Evolutionary conservation across 2,329 filamentous ascomycete species (phyloP), one percentile per base, ranked within the genome.

Genomic region (Aspergillus sp.): DNA sequence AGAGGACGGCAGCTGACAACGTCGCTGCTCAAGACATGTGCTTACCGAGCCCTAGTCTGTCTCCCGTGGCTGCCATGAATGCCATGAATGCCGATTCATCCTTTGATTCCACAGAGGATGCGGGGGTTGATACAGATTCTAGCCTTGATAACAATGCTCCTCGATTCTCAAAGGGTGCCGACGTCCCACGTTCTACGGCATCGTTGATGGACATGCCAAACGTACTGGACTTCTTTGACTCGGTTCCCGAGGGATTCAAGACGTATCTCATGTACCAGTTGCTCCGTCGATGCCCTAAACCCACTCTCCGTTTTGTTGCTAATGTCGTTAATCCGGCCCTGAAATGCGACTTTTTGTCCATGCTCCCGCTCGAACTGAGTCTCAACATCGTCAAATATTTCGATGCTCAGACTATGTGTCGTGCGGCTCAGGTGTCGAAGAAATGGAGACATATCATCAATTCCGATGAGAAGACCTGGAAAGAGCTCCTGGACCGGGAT

Each of bases 241-340:
- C 86, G 5, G 86, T 98, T 78, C 90, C 91, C 2, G 82, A 87
- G 41, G 86, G 93, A 60, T 83, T 98, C 80, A 93, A 98, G 70
- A 87, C 86, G 0, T 95, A 95, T 63, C 85, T 98, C 71, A 95
- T 98, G 83, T 97, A 94, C 64, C 91, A 98, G 64, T 82, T 98
- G 47, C 78, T 98, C 22, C 85, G 88, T 48, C 81, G 93, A 42
- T 97, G 90, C 62, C 82, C 89, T 5, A 86, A 94, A 56, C 85
- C 89, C 38, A 95, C 90, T 0, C 76, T 98, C 4, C 89, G 93
- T 61, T 84, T 95, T 47, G 85, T 98, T 47, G 90, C 91, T 32
- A 84, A 90, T 56, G 84, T 90, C 12, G 90, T 98, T 55, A 96
- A 95, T 61, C 93, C 93, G 6, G 89, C 91, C 0, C 71, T 98